Evolutionary conservation across 2,329 filamentous ascomycete species (phyloP).

Genomic region (Kalaharituber pfeilii): DNA sequence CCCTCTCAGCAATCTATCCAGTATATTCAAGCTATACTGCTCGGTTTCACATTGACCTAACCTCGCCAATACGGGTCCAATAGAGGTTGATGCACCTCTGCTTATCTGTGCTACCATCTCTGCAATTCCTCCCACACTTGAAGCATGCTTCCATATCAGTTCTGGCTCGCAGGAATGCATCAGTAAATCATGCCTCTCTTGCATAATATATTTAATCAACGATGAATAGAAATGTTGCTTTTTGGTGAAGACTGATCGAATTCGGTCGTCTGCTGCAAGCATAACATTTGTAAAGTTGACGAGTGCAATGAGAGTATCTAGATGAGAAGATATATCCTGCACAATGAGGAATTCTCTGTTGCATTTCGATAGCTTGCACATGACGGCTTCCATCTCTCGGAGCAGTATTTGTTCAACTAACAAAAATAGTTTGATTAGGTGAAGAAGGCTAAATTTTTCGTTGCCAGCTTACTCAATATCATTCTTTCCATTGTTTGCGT

Average conservation of each 20-base stretch:
- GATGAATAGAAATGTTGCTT: slow-evolving; percentile 11
- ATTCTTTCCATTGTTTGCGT: slow-evolving; percentile 1
- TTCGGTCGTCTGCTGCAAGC: slow-evolving; percentile 1
- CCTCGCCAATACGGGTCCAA: too few species aligned
- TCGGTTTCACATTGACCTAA: slow-evolving; percentile 2
- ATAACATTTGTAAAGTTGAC: slow-evolving; percentile 9
- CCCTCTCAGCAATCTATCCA: slow-evolving; percentile 3
- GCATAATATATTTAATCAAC: slow-evolving; percentile 9
- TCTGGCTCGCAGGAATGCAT: slow-evolving; percentile 8
- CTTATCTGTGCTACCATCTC: slow-evolving; percentile 10
- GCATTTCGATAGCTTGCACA: slow-evolving; percentile 1
- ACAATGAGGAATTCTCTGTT: not conserved
- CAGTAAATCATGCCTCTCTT: slow-evolving; percentile 6
- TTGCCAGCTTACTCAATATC: slow-evolving; percentile 5
- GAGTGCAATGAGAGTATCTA: slow-evolving; percentile 9
- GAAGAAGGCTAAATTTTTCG: not conserved
- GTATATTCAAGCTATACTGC: slow-evolving; percentile 3
- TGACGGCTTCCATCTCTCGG: slow-evolving; percentile 11
- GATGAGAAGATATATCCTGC: not conserved
- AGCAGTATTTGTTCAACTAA: slow-evolving; percentile 13
- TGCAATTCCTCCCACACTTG: slow-evolving; percentile 10
- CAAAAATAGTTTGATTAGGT: not conserved
- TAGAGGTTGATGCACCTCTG: not conserved
- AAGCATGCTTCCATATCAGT: slow-evolving; percentile 10
- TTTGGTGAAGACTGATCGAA: slow-evolving; percentile 6